Evolutionary conservation across 2,329 filamentous ascomycete species (phyloP), one percentile per base, ranked within the genome.

Genomic region (Fusarium sp.): DNA sequence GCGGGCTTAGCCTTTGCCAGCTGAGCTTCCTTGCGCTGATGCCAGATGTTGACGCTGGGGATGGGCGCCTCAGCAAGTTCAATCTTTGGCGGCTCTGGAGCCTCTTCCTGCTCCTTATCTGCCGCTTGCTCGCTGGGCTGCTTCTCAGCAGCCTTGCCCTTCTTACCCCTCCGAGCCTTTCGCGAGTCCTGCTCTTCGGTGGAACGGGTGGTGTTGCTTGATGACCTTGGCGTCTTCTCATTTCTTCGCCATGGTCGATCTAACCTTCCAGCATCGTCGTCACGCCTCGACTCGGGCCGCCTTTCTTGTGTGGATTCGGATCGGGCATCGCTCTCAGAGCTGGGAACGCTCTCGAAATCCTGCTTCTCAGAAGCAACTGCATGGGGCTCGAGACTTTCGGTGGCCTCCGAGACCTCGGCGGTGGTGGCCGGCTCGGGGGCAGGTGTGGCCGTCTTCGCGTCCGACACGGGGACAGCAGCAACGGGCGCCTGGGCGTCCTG

Each of bases 31-130:
- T 89, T 92, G 65, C 95, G 90, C 83, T 95, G 91, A 72, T 92
- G 89, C 96, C 96, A 99, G 71, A 95, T 86, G 82, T 99, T 99
- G 67, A 98, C 93, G 2, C 90, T 83, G 1, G 96, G 96, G 50
- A 93, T 87, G 34, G 94, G 93, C 20, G 96, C 96, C 70, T 96
- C 94, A 56, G 93, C 92, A 47, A 98, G 86, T 77, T 92, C 89
- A 52, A 90, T 84, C 77, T 92, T 90, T 76, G 89, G 85, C 16
- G 86, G 85, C 70, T 89, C 85, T 27, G 75, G 79, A 34, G 70
- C 76, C 16, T 73, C 62, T 59, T 81, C 80, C 38, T 89, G 88
- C 75, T 89, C 89, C 76, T 91, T 89, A 74, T 91, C 90, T 52
- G 80, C 79, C 20, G 87, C 84, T 62, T 91, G 89, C 27, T 89